These are phyloP conservation scores for Fusarium algeriense DNA, from an alignment of 2,329 filamentous ascomycete species.

Conservation along the genomic window DNA sequence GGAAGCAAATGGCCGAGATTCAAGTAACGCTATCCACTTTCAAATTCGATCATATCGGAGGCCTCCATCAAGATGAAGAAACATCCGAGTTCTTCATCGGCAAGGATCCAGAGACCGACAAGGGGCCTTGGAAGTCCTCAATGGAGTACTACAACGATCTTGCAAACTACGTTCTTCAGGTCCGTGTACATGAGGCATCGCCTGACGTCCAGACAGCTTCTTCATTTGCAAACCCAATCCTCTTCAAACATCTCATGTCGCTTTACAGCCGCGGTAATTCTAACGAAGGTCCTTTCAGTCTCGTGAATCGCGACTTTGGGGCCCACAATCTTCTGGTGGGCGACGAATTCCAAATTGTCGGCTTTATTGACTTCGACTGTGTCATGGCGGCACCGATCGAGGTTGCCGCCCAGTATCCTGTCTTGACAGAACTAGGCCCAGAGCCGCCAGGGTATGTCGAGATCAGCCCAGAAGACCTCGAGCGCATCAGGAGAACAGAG, in stretches of 20 bases:
- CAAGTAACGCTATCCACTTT: neutral
- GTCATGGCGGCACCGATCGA: neutral
- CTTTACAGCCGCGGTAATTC: rapidly evolving
- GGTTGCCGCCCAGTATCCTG: neutral
- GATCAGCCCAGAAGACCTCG: neutral
- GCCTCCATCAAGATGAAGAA: neutral
- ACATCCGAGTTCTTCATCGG: neutral
- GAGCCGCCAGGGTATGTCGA: neutral
- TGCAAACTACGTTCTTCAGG: neutral
- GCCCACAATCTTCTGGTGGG: neutral
- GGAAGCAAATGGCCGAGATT: neutral
- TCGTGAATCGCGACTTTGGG: neutral
- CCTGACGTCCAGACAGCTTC: neutral
- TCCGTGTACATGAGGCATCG: neutral
- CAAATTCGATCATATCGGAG: neutral
- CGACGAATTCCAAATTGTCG: neutral
- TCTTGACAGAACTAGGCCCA: neutral
- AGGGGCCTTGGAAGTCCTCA: neutral
- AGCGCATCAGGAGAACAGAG: neutral
- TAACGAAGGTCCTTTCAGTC: neutral
- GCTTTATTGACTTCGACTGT: neutral
- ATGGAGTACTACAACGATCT: neutral
- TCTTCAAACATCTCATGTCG: neutral
- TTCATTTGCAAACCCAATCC: neutral
- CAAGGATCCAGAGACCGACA: neutral